Conservation (phyloP, 2,329 filamentous ascomycete species). For the Clathrospora elynae region DNA sequence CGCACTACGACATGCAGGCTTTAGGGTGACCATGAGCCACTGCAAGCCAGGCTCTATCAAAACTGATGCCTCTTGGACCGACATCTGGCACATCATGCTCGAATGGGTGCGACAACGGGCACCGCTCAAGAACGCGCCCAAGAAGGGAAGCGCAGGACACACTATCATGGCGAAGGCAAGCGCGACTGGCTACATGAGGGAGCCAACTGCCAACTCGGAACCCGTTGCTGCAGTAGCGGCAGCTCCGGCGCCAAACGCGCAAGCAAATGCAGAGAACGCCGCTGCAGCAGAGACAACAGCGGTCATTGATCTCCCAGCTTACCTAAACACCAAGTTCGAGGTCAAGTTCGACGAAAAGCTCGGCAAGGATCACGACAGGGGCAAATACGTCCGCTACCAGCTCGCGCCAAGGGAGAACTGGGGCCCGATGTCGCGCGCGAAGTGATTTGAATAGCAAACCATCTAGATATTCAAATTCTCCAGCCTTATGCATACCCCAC, state of each 20-base stretch:
- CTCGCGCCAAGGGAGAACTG: slow-evolving; percentile 89
- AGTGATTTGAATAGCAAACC: slow-evolving; percentile 30
- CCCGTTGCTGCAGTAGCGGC: slow-evolving; percentile 2
- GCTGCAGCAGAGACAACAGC: slow-evolving; percentile 2
- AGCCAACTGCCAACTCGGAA: slow-evolving; percentile 1
- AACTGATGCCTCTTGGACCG: slow-evolving; percentile 88
- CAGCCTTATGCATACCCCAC: not conserved
- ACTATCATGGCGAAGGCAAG: slow-evolving; percentile 56
- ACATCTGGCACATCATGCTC: slow-evolving; percentile 90
- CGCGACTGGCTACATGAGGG: slow-evolving; percentile 22
- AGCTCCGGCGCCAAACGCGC: slow-evolving; percentile 8
- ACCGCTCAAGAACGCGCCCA: slow-evolving; percentile 76
- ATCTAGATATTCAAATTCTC: slow-evolving; percentile 1
- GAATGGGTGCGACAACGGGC: slow-evolving; percentile 85
- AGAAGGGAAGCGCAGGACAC: slow-evolving; percentile 71
- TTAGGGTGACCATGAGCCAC: slow-evolving; percentile 82
- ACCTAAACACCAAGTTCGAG: slow-evolving; percentile 52
- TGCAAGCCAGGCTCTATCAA: slow-evolving; percentile 89
- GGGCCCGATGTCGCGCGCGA: slow-evolving; percentile 74
- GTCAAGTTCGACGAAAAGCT: slow-evolving; percentile 81
- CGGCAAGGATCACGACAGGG: slow-evolving; percentile 68
- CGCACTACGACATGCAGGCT: slow-evolving; percentile 79
- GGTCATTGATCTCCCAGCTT: slow-evolving; percentile 24
- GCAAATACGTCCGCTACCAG: slow-evolving; percentile 83
- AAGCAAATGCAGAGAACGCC: slow-evolving; percentile 9